Evolutionary conservation across 2,329 filamentous ascomycete species (phyloP), one percentile per base, ranked within the genome.

Genomic region (Cladosporium sp.): DNA sequence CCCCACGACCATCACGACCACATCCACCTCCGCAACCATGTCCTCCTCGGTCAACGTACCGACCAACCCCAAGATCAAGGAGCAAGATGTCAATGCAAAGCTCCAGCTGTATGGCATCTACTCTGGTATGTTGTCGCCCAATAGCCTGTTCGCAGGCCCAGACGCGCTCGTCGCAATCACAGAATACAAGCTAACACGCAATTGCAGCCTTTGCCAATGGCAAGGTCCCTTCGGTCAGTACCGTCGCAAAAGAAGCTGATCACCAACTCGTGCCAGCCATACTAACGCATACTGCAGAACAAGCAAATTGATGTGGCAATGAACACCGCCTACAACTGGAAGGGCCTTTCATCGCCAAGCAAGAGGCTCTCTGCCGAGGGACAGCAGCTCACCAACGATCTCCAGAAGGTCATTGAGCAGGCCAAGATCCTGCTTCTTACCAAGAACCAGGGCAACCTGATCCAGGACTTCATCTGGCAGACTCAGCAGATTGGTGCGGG

Each of bases 401-500:
- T 95, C 65, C 88, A 87, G 67, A 84, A 91, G 63, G 92, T 97
- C 61, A 88, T 99, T 55, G 87, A 90, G 73, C 87, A 95, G 77
- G 90, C 94, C 66, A 96, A 97, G 83, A 80, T 88, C 65, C 85
- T 99, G 14, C 81, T 98, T 10, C 83, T 99, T 29, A 91, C 90
- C 80, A 99, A 98, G 86, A 99, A 99, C 76, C 87, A 97, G 67
- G 95, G 93, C 75, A 93, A 99, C 74, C 81, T 98, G 66, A 82
- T 99, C 23, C 95, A 99, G 76, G 93, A 99, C 74, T 98, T 99
- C 79, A 92, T 98, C 79, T 99, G 91, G 90, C 91, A 97, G 76
- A 93, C 93, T 0, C 88, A 92, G 75, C 85, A 91, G 56, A 88
- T 95, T 68, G 86, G 88, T 62, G 81, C 86, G 65, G 88, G 84